Evolutionary conservation across 2,329 filamentous ascomycete genomes (phyloP).

Genomic region (Calonectria pseudoturangicola): DNA sequence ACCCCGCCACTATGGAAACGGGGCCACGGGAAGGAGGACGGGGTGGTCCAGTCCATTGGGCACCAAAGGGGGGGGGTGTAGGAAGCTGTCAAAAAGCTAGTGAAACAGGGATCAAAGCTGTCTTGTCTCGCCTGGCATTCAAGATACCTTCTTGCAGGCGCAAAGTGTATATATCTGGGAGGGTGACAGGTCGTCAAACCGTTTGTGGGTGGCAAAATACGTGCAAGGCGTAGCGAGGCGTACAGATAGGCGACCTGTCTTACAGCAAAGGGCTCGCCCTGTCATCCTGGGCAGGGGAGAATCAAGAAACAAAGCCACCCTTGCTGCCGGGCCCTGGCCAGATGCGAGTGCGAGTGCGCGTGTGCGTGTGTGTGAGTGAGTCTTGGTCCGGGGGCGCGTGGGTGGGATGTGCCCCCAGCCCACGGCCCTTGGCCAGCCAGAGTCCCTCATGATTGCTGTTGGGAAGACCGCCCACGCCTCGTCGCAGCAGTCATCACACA

Average conservation of each 20-base stretch:
- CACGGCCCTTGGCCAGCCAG: background rate
- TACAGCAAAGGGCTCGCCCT: constrained; percentile 20
- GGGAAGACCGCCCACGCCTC: constrained; percentile 8
- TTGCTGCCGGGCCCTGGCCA: constrained; percentile 4
- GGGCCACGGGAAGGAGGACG: constrained; percentile 8
- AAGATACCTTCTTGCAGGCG: constrained; percentile 6
- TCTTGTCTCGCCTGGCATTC: constrained; percentile 18
- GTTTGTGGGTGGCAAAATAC: constrained; percentile 15
- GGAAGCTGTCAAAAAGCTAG: constrained; percentile 14
- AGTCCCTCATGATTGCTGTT: background rate
- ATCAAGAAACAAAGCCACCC: constrained; percentile 27
- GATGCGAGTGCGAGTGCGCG: constrained; percentile 4
- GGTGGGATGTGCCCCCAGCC: constrained; percentile 7
- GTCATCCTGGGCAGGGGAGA: background rate
- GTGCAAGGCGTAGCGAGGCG: constrained; percentile 24
- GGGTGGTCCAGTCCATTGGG: constrained; percentile 24
- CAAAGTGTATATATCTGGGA: constrained; percentile 10
- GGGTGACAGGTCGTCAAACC: background rate
- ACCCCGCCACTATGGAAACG: constrained; percentile 21
- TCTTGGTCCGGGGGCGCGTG: background rate
- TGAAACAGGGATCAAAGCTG: constrained; percentile 21
- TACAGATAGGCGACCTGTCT: constrained; percentile 15
- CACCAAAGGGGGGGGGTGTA: constrained; percentile 25
- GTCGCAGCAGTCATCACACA: constrained; percentile 12
- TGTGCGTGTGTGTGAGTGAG: constrained; percentile 18